phyloP scores from a whole-genome alignment of 2,329 filamentous ascomycete species.

The Cordyceps militaris region DNA sequence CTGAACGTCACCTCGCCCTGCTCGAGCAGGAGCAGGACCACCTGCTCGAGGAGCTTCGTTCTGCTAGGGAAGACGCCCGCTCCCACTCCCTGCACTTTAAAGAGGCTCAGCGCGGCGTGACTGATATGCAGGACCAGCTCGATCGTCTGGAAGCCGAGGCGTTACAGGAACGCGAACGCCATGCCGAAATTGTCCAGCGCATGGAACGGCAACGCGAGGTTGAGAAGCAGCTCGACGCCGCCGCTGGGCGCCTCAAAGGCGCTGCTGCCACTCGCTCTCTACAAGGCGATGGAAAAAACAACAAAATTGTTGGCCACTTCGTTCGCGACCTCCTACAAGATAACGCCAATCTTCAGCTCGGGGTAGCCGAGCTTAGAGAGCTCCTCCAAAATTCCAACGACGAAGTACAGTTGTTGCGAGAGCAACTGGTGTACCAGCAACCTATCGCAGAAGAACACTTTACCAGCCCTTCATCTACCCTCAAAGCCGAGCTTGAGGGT shows the following conservation, averaged over 20 bases:
- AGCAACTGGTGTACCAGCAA: constrained; percentile 75
- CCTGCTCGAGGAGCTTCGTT: constrained; percentile 59
- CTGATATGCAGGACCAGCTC: constrained; percentile 76
- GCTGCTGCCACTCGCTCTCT: constrained; percentile 66
- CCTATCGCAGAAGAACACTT: constrained; percentile 46
- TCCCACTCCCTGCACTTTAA: constrained; percentile 78
- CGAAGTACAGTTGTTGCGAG: constrained; percentile 79
- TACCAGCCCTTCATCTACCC: constrained; percentile 39
- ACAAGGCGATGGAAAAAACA: constrained; percentile 50
- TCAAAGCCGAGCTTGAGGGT: constrained; percentile 65
- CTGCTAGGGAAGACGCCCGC: constrained; percentile 66
- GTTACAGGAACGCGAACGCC: constrained; percentile 69
- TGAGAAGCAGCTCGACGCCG: constrained; percentile 73
- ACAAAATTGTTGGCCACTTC: constrained; percentile 79
- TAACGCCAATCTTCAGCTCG: constrained; percentile 87
- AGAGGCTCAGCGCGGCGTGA: constrained; percentile 72
- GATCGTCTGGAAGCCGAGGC: constrained; percentile 84
- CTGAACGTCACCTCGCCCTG: constrained; percentile 72
- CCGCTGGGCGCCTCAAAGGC: constrained; percentile 73
- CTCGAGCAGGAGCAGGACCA: constrained; percentile 76
- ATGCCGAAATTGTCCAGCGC: constrained; percentile 70
- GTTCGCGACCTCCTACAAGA: constrained; percentile 93
- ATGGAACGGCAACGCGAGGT: constrained; percentile 79
- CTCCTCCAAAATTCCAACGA: constrained; percentile 89
- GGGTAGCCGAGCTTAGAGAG: constrained; percentile 84